These are phyloP conservation scores for Alopecurus myosuroides DNA, from an alignment of 176 grass and related monocot genomes.

Conservation along the genomic window DNA sequence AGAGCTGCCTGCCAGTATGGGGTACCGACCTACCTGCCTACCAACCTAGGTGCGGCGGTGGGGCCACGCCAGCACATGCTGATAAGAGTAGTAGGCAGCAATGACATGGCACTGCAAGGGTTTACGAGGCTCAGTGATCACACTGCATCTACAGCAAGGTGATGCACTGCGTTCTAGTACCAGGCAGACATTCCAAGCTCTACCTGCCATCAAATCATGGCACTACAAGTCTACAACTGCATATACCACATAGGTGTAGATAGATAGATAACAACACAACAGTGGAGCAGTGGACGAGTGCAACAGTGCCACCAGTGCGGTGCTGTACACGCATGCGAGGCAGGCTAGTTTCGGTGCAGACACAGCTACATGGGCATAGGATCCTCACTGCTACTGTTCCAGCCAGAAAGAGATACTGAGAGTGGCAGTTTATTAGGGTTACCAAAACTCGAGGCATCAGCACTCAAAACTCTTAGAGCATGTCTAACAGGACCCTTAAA, in stretches of 20 bases:
- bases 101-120: not conserved
- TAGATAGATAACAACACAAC: not conserved
- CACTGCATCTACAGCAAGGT: not conserved
- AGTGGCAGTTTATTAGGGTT: not conserved
- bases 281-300: not conserved
- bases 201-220: not conserved
- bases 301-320: slow-evolving; percentile 18
- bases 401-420: not conserved
- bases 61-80: slow-evolving; percentile 9
- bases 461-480: not conserved
- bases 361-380: slow-evolving; percentile 14
- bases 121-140: not conserved
- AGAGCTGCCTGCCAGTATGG: not conserved
- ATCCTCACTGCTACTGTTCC: not conserved
- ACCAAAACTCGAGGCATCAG: not conserved
- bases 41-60: not conserved
- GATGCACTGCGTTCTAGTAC: not conserved
- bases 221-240: not conserved
- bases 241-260: not conserved
- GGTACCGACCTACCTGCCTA: slow-evolving; percentile 7
- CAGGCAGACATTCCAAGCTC: slow-evolving; percentile 14
- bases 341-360: not conserved
- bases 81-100: not conserved
- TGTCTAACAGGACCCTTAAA: too few relatives aligned
- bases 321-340: slow-evolving; percentile 29